Base-by-base conservation (phyloP, 805 yeast species). In the Lipomyces sp. region DNA sequence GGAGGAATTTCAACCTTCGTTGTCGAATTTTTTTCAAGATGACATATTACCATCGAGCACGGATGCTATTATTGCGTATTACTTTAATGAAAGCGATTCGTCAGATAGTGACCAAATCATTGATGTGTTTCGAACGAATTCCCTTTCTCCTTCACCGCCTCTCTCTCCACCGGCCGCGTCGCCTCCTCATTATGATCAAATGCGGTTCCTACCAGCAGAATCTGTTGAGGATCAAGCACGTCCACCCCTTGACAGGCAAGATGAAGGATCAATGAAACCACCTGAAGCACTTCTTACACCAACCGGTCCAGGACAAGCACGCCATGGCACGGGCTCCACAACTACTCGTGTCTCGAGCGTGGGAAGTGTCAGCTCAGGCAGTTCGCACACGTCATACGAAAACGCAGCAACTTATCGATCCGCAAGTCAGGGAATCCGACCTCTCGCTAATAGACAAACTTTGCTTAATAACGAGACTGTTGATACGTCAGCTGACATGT, bases 41-140 rank as follows among this genome's bases (percentile, higher is more conserved):
- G 48, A 42, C 18, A 8, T n/a, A 15, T 5, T n/a, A n/a, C 48
- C 15, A 42, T 42, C 24, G 48, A 24, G n/a, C 48, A 3, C 48
- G 4, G 48, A 42, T 42, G 48, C 18, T n/a, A 42, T 42, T 42
- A 42, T 42, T 42, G 48, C 48, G 4, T 42, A 15, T 7, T 42
- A 42, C n/a, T 42, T 42, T n/a, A 11, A 42, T 3, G 48, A 42
- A 42, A 42, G 24, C 48, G 48, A 42, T 42, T 42, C 48, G 24
- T 42, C 48, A n/a, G 48, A 42, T n/a, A 42, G 48, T 42, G 48
- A 42, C n/a, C 24, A 42, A 42, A 24, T 42, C 24, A 42, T 42
- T 11, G 18, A 42, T 42, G 48, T 42, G 18, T 42, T 42, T n/a
- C 48, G 48, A 3, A 42, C 48, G 48, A 42, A 18, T 18, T 42